Percentiles rank a stretch among this genome's conserved stretches.
Conservation (phyloP, 352 stramenopile genomes). For the Thalassiosira pacifica region DNA sequence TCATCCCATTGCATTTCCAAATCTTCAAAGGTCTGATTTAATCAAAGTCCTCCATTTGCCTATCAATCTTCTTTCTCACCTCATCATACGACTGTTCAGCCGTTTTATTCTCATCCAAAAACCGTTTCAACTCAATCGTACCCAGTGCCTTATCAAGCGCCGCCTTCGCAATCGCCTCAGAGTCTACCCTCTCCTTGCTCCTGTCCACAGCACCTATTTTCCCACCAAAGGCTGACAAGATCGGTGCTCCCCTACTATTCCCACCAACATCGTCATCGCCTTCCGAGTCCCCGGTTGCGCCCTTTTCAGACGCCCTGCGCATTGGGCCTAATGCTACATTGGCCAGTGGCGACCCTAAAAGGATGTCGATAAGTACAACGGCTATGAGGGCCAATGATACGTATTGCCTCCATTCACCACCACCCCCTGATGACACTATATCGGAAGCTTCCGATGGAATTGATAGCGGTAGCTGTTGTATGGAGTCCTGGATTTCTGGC, state of each 20-base stretch:
- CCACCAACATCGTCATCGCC: slow-evolving; percentile 21
- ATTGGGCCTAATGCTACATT: slow-evolving; percentile 72
- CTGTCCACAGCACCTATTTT: slow-evolving; percentile 9
- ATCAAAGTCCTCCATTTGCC: background rate
- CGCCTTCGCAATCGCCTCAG: slow-evolving; percentile 67
- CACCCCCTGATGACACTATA: slow-evolving; percentile 25
- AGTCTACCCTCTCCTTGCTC: slow-evolving; percentile 79
- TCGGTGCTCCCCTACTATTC: too few relatives aligned
- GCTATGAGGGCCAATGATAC: slow-evolving; percentile 72
- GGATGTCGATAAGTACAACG: slow-evolving; percentile 84
- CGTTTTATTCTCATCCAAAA: slow-evolving; percentile 34
- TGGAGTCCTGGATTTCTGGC: background rate
- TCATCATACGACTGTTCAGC: background rate
- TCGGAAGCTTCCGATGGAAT: background rate
- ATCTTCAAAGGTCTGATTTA: too few relatives aligned
- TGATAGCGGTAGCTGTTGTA: slow-evolving; percentile 4
- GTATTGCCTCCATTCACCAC: slow-evolving; percentile 80
- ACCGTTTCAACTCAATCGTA: slow-evolving; percentile 74
- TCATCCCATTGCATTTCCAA: too few relatives aligned
- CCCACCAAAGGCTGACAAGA: slow-evolving; percentile 37
- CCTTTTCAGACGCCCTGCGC: slow-evolving; percentile 54
- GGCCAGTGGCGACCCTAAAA: slow-evolving; percentile 75
- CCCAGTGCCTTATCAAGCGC: slow-evolving; percentile 73
- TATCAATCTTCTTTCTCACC: background rate
- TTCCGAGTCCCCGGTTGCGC: slow-evolving; percentile 20